phyloP scores from a whole-genome alignment of 2,329 filamentous ascomycete species.

The Calonectria pteridis region DNA sequence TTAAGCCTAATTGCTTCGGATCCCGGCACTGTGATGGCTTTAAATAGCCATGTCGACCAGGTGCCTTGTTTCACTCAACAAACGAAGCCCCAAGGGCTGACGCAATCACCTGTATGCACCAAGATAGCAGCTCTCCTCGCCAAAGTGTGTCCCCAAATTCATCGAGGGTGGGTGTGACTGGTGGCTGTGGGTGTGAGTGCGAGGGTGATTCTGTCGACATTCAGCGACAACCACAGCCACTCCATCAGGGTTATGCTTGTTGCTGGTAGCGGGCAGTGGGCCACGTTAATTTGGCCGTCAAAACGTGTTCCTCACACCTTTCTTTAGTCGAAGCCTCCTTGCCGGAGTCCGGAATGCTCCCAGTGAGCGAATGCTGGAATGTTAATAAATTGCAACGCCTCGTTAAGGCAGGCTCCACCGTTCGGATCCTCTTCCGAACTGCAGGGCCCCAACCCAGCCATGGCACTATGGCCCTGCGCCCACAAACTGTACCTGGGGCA shows the following conservation, averaged over 20 bases:
- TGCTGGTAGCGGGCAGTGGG: not conserved
- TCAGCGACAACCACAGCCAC: not conserved
- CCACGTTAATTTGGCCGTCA: not conserved
- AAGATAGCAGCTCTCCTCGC: not conserved
- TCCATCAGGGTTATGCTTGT: not conserved
- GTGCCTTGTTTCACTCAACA: not conserved
- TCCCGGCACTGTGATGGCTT: not conserved
- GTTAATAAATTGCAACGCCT: not conserved
- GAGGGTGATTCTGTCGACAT: not conserved
- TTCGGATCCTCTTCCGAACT: not conserved
- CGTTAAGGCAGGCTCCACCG: not conserved
- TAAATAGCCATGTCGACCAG: not conserved
- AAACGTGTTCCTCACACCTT: not conserved
- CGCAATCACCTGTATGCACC: not conserved
- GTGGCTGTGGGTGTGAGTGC: too few relatives aligned
- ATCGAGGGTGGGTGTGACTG: too few relatives aligned
- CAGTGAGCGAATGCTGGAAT: not conserved
- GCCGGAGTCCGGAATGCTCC: not conserved
- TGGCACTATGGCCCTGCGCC: not conserved
- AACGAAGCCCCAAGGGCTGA: not conserved
- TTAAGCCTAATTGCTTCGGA: constrained; percentile 9
- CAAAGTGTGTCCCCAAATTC: not conserved
- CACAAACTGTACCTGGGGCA: not conserved
- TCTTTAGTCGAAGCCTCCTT: not conserved
- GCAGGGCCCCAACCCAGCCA: not conserved